Conservation (phyloP, 345 rosid genomes). For the Populus tremula region DNA sequence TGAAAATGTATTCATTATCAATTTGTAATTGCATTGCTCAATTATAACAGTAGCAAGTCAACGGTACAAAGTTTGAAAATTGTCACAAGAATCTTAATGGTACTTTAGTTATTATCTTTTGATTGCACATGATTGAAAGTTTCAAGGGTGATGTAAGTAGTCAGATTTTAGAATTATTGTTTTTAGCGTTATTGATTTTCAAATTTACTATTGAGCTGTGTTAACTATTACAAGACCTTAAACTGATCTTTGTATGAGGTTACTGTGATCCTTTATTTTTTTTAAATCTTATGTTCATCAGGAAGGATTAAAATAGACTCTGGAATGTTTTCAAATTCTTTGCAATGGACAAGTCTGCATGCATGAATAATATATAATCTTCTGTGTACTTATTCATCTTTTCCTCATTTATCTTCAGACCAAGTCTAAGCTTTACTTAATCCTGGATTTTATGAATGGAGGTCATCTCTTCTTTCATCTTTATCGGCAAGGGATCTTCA, state of each 20-base stretch:
- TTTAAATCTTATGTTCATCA: neutral
- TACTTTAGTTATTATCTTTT: neutral
- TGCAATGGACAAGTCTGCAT: neutral
- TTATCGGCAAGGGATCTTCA: constrained; percentile 62
- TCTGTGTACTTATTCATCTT: neutral
- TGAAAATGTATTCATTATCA: no score
- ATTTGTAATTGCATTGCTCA: no score
- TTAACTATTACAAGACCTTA: neutral
- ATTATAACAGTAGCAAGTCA: neutral
- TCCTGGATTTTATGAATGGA: constrained; percentile 69
- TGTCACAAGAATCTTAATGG: neutral
- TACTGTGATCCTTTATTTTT: neutral
- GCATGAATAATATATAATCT: neutral
- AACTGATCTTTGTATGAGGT: neutral
- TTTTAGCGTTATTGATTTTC: neutral
- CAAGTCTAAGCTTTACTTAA: constrained; percentile 65
- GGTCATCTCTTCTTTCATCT: constrained; percentile 80
- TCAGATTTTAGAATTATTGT: no score
- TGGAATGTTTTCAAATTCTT: neutral
- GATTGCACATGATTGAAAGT: no score
- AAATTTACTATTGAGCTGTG: neutral
- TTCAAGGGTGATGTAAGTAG: no score
- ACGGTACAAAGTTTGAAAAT: neutral
- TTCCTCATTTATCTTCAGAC: constrained; percentile 41
- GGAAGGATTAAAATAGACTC: neutral